These are phyloP conservation scores for Hymenoscyphus scutula DNA, from an alignment of 2,329 filamentous ascomycete genomes.

Conservation along the genomic window DNA sequence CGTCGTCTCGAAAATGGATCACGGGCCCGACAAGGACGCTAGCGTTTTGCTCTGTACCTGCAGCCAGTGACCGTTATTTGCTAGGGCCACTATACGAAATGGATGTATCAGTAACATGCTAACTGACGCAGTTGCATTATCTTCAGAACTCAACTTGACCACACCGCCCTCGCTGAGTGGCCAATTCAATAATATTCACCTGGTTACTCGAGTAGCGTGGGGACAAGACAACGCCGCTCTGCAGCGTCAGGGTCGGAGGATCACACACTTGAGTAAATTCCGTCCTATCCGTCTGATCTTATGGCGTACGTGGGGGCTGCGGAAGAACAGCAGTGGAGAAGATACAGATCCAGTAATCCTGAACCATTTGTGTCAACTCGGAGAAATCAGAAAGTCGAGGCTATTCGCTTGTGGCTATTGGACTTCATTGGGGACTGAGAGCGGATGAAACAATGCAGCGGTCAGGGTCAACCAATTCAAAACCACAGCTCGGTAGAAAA, in stretches of 20 bases:
- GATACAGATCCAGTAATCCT: neutral
- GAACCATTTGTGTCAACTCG: neutral
- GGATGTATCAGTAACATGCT: neutral
- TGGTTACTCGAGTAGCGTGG: constrained; percentile 1
- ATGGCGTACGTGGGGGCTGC: neutral
- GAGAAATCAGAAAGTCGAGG: constrained; percentile 18
- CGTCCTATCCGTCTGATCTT: constrained; percentile 24
- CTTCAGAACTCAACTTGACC: neutral
- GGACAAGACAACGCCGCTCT: neutral
- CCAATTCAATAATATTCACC: neutral
- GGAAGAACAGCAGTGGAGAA: neutral
- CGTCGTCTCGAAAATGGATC: constrained; percentile 25
- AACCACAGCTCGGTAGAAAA: constrained; percentile 21
- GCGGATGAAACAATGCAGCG: constrained; percentile 30
- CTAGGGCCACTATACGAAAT: neutral
- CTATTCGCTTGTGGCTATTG: constrained; percentile 15
- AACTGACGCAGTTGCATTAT: neutral
- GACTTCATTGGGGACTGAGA: constrained; percentile 28
- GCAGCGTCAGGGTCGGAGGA: constrained; percentile 21
- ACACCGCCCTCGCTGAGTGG: constrained; percentile 5
- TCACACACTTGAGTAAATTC: constrained; percentile 22
- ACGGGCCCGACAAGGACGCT: constrained; percentile 30
- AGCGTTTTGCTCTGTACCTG: constrained; percentile 15
- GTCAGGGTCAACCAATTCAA: constrained; percentile 20
- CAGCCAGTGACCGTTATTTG: neutral